Percentiles rank a stretch among this genome's conserved stretches.
Conservation (phyloP, 2,329 filamentous ascomycete species). For the Mariannaea sp. region DNA sequence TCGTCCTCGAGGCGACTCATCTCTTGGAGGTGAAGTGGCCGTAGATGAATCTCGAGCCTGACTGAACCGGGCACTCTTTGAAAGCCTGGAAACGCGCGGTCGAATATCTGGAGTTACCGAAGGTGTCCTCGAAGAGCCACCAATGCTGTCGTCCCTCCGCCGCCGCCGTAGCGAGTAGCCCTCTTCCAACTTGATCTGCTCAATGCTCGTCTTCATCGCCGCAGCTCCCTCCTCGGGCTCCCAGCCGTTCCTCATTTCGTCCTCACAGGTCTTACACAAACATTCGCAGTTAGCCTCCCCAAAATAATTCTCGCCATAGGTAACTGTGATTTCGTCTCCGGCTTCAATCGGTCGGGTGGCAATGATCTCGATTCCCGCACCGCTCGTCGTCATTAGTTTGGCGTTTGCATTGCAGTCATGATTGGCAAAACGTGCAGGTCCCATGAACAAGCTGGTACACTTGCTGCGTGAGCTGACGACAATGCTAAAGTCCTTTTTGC, state of each 20-base stretch:
- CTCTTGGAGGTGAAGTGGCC: constrained; percentile 36
- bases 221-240: constrained; percentile 55
- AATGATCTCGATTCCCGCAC: constrained; percentile 88
- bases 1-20: constrained; percentile 34
- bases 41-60: constrained; percentile 43
- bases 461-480: constrained; percentile 93
- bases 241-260: constrained; percentile 80
- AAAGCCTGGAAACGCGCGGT: constrained; percentile 52
- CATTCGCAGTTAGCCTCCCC: constrained; percentile 95
- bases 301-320: constrained; percentile 95
- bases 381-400: constrained; percentile 79
- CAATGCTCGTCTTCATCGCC: constrained; percentile 56
- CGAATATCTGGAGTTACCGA: constrained; percentile 62
- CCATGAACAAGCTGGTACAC: constrained; percentile 88
- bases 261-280: constrained; percentile 86
- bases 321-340: constrained; percentile 95
- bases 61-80: constrained; percentile 42
- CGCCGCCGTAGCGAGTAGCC: constrained; percentile 63
- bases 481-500: constrained; percentile 94
- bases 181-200: constrained; percentile 53
- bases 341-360: constrained; percentile 79
- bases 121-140: constrained; percentile 58
- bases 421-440: constrained; percentile 94
- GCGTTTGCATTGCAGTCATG: constrained; percentile 97
- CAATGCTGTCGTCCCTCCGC: constrained; percentile 56